Conservation (phyloP, 1,139 yeast species). For the Yamadazyma oceani region DNA sequence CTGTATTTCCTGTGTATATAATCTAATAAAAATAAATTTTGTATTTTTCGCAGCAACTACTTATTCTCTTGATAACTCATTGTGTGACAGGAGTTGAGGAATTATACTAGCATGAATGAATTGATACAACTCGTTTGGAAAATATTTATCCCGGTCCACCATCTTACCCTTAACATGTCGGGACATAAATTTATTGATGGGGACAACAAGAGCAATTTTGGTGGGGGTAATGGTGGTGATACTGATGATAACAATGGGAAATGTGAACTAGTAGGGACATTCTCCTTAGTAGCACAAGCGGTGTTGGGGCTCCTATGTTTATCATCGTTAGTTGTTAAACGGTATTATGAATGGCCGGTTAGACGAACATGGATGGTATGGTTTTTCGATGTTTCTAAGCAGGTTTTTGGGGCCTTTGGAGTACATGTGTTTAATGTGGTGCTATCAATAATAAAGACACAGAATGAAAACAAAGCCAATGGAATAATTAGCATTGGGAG, state of each 20-base stretch:
- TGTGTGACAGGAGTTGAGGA: too few species aligned
- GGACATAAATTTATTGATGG: background rate
- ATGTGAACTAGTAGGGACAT: constrained; percentile 73
- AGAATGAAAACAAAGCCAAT: constrained; percentile 25
- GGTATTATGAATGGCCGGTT: constrained; percentile 74
- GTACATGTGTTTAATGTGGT: constrained; percentile 79
- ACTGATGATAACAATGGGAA: constrained; percentile 21
- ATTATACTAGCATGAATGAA: background rate
- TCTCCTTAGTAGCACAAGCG: constrained; percentile 64
- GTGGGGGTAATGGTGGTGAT: background rate
- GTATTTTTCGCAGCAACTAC: background rate
- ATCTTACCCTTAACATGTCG: background rate
- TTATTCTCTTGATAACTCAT: background rate
- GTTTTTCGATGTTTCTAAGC: constrained; percentile 89
- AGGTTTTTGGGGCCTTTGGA: constrained; percentile 81
- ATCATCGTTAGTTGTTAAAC: constrained; percentile 68
- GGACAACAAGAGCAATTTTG: background rate
- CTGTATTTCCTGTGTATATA: constrained; percentile 1
- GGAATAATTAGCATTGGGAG: background rate
- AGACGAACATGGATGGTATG: constrained; percentile 86
- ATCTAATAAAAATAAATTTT: background rate
- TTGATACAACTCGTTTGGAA: background rate
- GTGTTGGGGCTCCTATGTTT: constrained; percentile 74
- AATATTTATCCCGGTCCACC: background rate
- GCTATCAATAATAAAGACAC: constrained; percentile 58